Conservation (phyloP, 352 stramenopile species). For the Pythium myriotylum region DNA sequence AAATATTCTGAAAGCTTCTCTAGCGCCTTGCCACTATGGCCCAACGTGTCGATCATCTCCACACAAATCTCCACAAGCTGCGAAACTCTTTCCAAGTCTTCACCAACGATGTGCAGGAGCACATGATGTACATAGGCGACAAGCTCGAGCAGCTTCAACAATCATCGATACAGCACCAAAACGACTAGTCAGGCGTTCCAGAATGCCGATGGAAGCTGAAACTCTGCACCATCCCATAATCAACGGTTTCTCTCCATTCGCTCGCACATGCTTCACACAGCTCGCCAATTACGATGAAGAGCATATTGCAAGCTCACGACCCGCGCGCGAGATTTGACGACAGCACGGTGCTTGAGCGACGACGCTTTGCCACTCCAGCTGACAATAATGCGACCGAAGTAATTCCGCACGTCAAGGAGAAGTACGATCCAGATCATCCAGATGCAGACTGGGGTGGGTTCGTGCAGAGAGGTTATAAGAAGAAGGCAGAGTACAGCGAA, state of each 20-base stretch:
- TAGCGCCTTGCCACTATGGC: slow-evolving; percentile 37
- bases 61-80: slow-evolving; percentile 44
- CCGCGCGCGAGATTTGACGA: slow-evolving; percentile 39
- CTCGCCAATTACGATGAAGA: slow-evolving; percentile 28
- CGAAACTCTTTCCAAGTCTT: slow-evolving; percentile 63
- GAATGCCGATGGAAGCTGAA: not conserved
- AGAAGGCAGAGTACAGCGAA: slow-evolving; percentile 30
- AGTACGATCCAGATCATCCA: slow-evolving; percentile 72
- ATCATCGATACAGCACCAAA: not conserved
- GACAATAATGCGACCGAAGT: slow-evolving; percentile 22
- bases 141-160: slow-evolving; percentile 38
- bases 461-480: slow-evolving; percentile 70
- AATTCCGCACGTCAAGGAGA: slow-evolving; percentile 59
- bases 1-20: not conserved
- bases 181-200: not conserved
- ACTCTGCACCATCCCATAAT: not conserved
- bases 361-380: not conserved
- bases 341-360: slow-evolving; percentile 12
- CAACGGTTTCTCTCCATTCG: no score
- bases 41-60: slow-evolving; percentile 42
- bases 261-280: not conserved
- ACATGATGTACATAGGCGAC: slow-evolving; percentile 53
- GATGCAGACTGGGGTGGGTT: slow-evolving; percentile 77
- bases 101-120: slow-evolving; percentile 47
- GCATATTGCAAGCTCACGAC: slow-evolving; percentile 41